These are phyloP conservation scores for Russula lepida DNA, from an alignment of 768 basidiomycete species.

Conservation along the genomic window DNA sequence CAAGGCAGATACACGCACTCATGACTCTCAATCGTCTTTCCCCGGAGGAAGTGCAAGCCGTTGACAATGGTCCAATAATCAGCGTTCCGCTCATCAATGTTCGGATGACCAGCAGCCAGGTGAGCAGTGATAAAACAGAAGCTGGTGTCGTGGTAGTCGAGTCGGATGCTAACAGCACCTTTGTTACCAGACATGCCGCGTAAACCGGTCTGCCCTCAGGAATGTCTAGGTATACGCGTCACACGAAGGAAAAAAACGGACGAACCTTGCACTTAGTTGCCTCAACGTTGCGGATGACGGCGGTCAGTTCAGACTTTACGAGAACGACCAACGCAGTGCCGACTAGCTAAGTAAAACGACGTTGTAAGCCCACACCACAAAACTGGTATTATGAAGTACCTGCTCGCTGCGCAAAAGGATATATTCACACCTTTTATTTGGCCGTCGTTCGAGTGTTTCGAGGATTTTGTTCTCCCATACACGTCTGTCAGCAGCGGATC, in stretches of 20 bases:
- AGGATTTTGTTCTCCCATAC: constrained; percentile 81
- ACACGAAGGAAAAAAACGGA: background rate
- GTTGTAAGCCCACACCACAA: background rate
- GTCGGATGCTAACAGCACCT: constrained; percentile 88
- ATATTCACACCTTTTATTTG: constrained; percentile 64
- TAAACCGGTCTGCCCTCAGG: constrained; percentile 55
- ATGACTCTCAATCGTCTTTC: constrained; percentile 81
- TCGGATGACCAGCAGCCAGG: constrained; percentile 90
- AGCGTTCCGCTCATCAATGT: constrained; percentile 82
- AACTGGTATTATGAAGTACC: constrained; percentile 32
- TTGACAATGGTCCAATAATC: constrained; percentile 85
- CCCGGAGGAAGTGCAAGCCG: constrained; percentile 81
- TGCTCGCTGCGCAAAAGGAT: constrained; percentile 89
- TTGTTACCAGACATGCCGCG: constrained; percentile 97
- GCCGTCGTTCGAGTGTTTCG: constrained; percentile 65
- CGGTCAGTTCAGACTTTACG: constrained; percentile 67
- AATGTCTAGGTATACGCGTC: background rate
- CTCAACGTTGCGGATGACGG: constrained; percentile 86
- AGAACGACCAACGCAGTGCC: constrained; percentile 87
- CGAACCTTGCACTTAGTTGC: constrained; percentile 83
- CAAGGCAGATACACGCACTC: constrained; percentile 51
- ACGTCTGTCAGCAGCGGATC: constrained; percentile 39
- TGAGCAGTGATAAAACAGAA: constrained; percentile 96
- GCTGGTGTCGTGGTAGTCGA: constrained; percentile 85
- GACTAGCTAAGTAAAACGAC: constrained; percentile 54